A percentile compares a stretch with the other conserved stretches of the same genome.
These are phyloP conservation scores for Aspergillus amoenus DNA, from an alignment of 2,329 filamentous ascomycete species.

Conservation along the genomic window DNA sequence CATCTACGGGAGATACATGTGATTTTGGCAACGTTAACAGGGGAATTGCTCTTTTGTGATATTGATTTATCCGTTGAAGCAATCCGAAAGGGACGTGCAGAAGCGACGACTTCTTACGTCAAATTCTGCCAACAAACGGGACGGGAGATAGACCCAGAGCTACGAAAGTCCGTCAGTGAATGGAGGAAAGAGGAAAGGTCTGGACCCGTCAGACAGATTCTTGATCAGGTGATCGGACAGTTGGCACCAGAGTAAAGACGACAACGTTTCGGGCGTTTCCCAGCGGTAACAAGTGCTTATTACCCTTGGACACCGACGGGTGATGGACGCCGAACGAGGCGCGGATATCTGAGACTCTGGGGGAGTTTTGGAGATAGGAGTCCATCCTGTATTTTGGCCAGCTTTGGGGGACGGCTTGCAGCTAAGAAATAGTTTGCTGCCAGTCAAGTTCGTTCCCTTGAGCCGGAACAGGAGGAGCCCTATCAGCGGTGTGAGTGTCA, in stretches of 20 bases:
- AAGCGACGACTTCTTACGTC: conserved; percentile 35
- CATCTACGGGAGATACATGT: conserved; percentile 24
- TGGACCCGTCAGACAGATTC: conserved; percentile 32
- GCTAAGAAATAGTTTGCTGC: conserved; percentile 1
- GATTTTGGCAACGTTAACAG: conserved; percentile 28
- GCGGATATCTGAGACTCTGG: conserved; percentile 3
- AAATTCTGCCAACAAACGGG: conserved; percentile 24
- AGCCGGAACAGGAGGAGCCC: conserved; percentile 3
- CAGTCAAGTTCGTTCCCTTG: conserved; percentile 6
- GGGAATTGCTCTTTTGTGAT: conserved; percentile 32
- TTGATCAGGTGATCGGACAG: conserved; percentile 32
- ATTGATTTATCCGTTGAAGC: conserved; percentile 36
- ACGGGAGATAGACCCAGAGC: conserved; percentile 19
- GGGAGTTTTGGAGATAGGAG: not conserved
- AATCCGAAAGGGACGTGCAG: conserved; percentile 39
- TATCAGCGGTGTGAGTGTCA: conserved; percentile 11
- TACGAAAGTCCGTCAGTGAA: conserved; percentile 24
- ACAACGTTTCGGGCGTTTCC: conserved; percentile 4
- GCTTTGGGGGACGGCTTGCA: conserved; percentile 2
- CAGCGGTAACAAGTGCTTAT: not conserved
- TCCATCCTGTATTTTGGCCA: not conserved
- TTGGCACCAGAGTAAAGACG: conserved; percentile 5
- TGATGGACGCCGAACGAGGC: conserved; percentile 7
- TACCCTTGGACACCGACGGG: not conserved
- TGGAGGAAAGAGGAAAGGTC: conserved; percentile 45